These are phyloP conservation scores for Boletus reticuloceps DNA, from an alignment of 768 basidiomycete species.

Conservation along the genomic window DNA sequence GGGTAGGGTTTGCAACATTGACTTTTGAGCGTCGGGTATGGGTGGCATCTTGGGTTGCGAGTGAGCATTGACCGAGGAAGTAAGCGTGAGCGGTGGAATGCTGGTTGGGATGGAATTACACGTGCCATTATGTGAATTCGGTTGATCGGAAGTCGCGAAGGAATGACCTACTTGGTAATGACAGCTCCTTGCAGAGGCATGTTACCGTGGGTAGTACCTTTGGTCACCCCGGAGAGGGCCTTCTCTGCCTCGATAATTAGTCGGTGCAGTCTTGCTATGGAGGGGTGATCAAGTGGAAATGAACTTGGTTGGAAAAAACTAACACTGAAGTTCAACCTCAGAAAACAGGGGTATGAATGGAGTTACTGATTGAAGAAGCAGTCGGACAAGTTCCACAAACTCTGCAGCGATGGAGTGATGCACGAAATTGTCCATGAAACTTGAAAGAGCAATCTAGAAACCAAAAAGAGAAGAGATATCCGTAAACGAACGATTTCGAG, in stretches of 20 bases:
- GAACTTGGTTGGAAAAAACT: not conserved
- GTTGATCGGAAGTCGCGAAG: not conserved
- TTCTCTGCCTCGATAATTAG: conserved; percentile 11
- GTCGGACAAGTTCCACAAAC: conserved; percentile 9
- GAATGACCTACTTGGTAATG: conserved; percentile 11
- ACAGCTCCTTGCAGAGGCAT: not conserved
- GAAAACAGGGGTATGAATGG: conserved; percentile 21
- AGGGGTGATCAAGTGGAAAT: not conserved
- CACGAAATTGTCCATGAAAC: conserved; percentile 13
- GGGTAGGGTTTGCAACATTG: not conserved
- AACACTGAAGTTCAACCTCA: conserved; percentile 25
- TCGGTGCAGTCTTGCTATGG: conserved; percentile 20
- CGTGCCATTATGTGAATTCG: conserved; percentile 2
- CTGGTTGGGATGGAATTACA: conserved; percentile 1
- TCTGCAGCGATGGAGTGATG: not conserved
- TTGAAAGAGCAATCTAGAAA: conserved; percentile 20
- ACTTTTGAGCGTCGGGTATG: not conserved
- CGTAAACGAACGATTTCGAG: not conserved
- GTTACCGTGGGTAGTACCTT: not conserved
- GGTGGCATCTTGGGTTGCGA: not conserved
- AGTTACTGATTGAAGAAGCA: conserved; percentile 18
- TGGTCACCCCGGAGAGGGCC: not conserved
- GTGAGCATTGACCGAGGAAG: not conserved
- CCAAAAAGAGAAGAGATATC: not conserved
- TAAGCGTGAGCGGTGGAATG: not conserved